Evolutionary conservation across 306 rosid species (phyloP).

Genomic region (Vigna nakashimae): DNA sequence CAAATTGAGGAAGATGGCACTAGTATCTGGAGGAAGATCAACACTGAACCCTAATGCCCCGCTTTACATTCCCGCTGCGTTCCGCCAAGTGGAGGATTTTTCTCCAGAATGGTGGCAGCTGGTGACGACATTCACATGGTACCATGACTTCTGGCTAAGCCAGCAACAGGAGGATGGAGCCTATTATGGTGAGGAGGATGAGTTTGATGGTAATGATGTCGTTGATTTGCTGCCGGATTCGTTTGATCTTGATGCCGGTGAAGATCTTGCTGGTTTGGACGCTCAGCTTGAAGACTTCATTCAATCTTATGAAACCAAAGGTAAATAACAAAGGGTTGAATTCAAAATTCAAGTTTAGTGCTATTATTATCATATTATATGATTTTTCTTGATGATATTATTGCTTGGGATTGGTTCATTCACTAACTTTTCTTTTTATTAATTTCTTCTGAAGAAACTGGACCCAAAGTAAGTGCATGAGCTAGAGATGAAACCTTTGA

Average conservation of each 20-base stretch:
- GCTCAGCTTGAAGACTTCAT: constrained; percentile 81
- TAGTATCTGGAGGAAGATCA: constrained; percentile 75
- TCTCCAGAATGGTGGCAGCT: constrained; percentile 96
- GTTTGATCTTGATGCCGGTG: constrained; percentile 72
- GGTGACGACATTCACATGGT: constrained; percentile 85
- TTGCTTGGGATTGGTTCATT: constrained; percentile 13
- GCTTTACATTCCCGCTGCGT: constrained; percentile 78
- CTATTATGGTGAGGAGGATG: constrained; percentile 55
- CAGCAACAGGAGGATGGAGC: constrained; percentile 69
- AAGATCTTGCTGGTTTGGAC: constrained; percentile 63
- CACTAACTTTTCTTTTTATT: constrained; percentile 27
- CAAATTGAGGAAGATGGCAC: constrained; percentile 61
- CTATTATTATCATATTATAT: neutral
- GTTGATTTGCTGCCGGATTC: constrained; percentile 73
- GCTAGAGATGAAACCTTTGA: constrained; percentile 49
- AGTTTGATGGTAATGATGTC: constrained; percentile 42
- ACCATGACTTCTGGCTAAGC: constrained; percentile 83
- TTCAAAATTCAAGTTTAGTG: neutral
- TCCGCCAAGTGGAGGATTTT: constrained; percentile 89
- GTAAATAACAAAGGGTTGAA: constrained; percentile 38
- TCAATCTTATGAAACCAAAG: constrained; percentile 58
- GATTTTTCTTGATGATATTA: neutral
- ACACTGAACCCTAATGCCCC: constrained; percentile 87
- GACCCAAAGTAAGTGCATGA: constrained; percentile 50
- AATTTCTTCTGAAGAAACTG: constrained; percentile 49